A percentile compares a stretch with the other conserved stretches of the same genome.
phyloP scores from a whole-genome alignment of 2,329 filamentous ascomycete genomes.

The Bipolaris sorokiniana region DNA sequence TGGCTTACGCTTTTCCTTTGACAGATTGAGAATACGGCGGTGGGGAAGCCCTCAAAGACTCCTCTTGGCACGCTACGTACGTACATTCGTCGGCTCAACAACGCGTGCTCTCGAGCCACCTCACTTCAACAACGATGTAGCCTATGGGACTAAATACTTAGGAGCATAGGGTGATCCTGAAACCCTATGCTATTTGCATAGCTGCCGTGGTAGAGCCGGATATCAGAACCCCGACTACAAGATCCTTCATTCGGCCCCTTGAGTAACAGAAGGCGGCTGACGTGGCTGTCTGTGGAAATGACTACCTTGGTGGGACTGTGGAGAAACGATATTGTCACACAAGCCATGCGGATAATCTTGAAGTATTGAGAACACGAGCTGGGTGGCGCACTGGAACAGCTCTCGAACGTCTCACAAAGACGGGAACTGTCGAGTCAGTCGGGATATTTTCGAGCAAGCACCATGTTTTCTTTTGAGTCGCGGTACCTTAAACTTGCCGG shows the following conservation, averaged over 20 bases:
- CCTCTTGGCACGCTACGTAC: constrained; percentile 12
- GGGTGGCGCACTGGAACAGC: background rate
- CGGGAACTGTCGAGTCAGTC: background rate
- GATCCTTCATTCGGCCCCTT: background rate
- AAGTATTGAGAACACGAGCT: background rate
- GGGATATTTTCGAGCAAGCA: background rate
- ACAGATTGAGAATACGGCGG: background rate
- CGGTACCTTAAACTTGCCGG: background rate
- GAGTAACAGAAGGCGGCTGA: background rate
- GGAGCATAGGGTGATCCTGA: background rate
- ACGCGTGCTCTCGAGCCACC: background rate
- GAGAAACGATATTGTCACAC: constrained; percentile 11
- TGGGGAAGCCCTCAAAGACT: background rate
- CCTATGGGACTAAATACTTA: background rate
- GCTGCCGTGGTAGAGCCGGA: background rate
- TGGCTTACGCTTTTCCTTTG: constrained; percentile 5
- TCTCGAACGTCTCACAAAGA: background rate
- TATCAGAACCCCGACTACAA: background rate
- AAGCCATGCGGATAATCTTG: constrained; percentile 1
- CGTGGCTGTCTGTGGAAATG: background rate
- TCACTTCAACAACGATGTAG: constrained; percentile 1
- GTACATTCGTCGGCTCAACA: constrained; percentile 8
- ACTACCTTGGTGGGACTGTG: constrained; percentile 9
- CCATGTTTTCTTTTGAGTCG: background rate
- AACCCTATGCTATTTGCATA: background rate